A percentile compares a stretch with the other conserved stretches of the same genome.
These are phyloP conservation scores for Cicer bijugum DNA, from an alignment of 306 rosid genomes.

Conservation along the genomic window DNA sequence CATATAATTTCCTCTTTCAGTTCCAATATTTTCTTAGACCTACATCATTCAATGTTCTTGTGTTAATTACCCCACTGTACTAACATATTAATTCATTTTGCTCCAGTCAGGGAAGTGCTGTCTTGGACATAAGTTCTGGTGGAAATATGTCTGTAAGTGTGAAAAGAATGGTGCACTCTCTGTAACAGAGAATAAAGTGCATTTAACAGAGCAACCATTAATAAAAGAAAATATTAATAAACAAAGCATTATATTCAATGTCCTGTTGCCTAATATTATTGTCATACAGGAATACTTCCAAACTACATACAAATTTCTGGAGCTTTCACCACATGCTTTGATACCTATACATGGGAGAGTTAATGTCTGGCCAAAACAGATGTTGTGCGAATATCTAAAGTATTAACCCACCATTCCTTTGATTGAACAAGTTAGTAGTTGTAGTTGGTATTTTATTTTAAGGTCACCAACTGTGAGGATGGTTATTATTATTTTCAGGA, in stretches of 20 bases:
- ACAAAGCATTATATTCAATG: constrained; percentile 19
- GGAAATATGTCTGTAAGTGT: constrained; percentile 91
- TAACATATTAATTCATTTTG: constrained; percentile 46
- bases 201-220: constrained; percentile 10
- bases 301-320: constrained; percentile 79
- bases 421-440: constrained; percentile 18
- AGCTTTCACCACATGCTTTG: constrained; percentile 77
- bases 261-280: constrained; percentile 32
- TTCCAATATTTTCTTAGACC: constrained; percentile 23
- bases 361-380: constrained; percentile 90
- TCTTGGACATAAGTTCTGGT: constrained; percentile 69
- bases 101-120: constrained; percentile 91
- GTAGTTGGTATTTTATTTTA: constrained; percentile 32
- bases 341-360: constrained; percentile 93
- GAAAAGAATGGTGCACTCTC: constrained; percentile 22
- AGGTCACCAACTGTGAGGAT: constrained; percentile 32
- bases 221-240: constrained; percentile 4
- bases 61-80: constrained; percentile 26
- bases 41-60: constrained; percentile 19
- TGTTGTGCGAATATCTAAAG: constrained; percentile 90
- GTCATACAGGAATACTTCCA: constrained; percentile 73
- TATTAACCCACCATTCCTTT: constrained; percentile 47
- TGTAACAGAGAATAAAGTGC: constrained; percentile 9
- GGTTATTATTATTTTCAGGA: constrained; percentile 61
- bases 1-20: constrained; percentile 9